These are phyloP conservation scores for Clavariopsis aquatica DNA, from an alignment of 495 filamentous ascomycete species.

Conservation along the genomic window DNA sequence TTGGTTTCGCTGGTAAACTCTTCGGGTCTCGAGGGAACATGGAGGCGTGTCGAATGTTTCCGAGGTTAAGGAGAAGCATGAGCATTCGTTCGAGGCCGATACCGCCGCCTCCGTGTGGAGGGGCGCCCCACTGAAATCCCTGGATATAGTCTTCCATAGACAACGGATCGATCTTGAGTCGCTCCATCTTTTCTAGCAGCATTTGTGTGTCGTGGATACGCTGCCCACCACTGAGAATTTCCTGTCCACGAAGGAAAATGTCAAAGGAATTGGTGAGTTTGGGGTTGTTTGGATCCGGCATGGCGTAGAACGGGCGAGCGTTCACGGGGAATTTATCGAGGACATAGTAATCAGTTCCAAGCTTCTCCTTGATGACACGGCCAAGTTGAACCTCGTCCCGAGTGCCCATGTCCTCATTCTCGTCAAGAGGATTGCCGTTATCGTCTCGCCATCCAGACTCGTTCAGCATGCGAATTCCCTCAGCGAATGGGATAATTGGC, in stretches of 20 bases:
- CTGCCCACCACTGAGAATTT: slow-evolving; percentile 88
- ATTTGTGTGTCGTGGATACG: slow-evolving; percentile 80
- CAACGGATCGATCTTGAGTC: slow-evolving; percentile 70
- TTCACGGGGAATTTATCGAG: slow-evolving; percentile 88
- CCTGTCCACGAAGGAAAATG: slow-evolving; percentile 91
- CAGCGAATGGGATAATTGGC: slow-evolving; percentile 74
- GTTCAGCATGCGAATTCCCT: slow-evolving; percentile 77
- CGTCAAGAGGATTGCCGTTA: slow-evolving; percentile 65
- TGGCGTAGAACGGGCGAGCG: slow-evolving; percentile 91
- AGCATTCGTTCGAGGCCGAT: slow-evolving; percentile 86
- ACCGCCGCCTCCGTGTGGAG: slow-evolving; percentile 87
- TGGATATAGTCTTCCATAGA: slow-evolving; percentile 85
- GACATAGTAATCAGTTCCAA: slow-evolving; percentile 87
- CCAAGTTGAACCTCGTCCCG: slow-evolving; percentile 87
- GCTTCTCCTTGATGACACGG: slow-evolving; percentile 79
- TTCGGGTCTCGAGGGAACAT: slow-evolving; percentile 83
- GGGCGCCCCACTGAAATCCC: slow-evolving; percentile 83
- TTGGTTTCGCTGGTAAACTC: slow-evolving; percentile 64
- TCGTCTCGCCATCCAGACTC: slow-evolving; percentile 79
- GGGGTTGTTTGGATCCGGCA: slow-evolving; percentile 75
- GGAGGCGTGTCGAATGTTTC: slow-evolving; percentile 85
- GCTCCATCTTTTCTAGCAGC: slow-evolving; percentile 75
- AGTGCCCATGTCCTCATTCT: slow-evolving; percentile 77
- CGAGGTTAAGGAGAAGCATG: slow-evolving; percentile 79
- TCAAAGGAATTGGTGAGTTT: slow-evolving; percentile 88